phyloP scores from a whole-genome alignment of 139 green algal genomes.

The Deuterostichococcus epilithicus region DNA sequence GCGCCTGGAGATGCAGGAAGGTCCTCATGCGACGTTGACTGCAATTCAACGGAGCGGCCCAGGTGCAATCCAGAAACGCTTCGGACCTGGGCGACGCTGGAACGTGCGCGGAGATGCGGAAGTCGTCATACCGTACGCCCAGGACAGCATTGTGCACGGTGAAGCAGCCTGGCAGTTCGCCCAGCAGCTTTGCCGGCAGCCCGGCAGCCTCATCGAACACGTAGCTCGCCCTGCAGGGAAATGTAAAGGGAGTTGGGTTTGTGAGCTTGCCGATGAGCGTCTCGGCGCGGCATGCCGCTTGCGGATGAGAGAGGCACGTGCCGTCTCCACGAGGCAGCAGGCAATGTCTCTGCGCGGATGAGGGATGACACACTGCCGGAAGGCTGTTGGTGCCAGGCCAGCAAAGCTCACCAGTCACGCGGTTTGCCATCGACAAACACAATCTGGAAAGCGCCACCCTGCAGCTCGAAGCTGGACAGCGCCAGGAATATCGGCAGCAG shows the following conservation, averaged over 20 bases:
- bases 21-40: too few relatives aligned
- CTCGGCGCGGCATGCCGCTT: too few relatives aligned
- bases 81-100: not conserved
- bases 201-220: not conserved
- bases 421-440: not conserved
- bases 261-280: too few relatives aligned
- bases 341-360: too few relatives aligned
- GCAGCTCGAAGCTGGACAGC: not conserved
- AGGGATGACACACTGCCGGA: too few relatives aligned
- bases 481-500: conserved; percentile 1
- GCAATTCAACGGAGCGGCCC: too few relatives aligned
- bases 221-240: not conserved
- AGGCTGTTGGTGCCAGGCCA: too few relatives aligned
- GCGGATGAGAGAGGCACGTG: too few relatives aligned
- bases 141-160: not conserved
- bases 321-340: too few relatives aligned
- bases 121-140: not conserved
- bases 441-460: not conserved
- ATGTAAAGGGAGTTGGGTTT: not conserved
- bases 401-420: not conserved
- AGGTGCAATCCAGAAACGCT: too few relatives aligned
- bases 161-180: not conserved
- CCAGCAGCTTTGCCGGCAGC: not conserved
- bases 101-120: not conserved
- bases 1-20: too few relatives aligned